Evolutionary conservation across 192 early-diverging fungal genomes (phyloP).

Genomic region (Gamsiella multidivaricata): DNA sequence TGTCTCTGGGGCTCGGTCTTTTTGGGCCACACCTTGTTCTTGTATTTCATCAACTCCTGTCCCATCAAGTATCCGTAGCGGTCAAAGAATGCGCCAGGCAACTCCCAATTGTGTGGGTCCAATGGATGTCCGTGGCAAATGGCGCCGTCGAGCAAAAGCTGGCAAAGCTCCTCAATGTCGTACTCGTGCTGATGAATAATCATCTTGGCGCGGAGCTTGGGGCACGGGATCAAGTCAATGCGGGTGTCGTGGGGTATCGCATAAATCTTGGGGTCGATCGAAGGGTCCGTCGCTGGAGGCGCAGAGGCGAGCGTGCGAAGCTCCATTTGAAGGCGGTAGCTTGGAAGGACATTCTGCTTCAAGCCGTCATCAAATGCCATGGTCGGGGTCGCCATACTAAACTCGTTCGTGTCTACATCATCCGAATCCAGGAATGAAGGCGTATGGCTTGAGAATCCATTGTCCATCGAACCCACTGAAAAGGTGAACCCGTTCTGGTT

Average conservation of each 20-base stretch:
- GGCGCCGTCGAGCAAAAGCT: slow-evolving; percentile 51
- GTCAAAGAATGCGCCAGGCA: slow-evolving; percentile 57
- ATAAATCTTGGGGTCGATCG: slow-evolving; percentile 49
- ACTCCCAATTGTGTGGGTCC: slow-evolving; percentile 56
- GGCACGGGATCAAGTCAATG: slow-evolving; percentile 57
- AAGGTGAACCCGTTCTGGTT: slow-evolving; percentile 54
- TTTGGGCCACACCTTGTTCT: slow-evolving; percentile 55
- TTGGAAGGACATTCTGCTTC: slow-evolving; percentile 27
- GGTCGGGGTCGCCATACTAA: slow-evolving; percentile 40
- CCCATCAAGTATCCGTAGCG: slow-evolving; percentile 55
- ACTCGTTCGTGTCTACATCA: slow-evolving; percentile 51
- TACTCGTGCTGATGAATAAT: slow-evolving; percentile 51
- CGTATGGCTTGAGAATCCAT: slow-evolving; percentile 27
- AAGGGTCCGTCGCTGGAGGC: slow-evolving; percentile 42
- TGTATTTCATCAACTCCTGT: slow-evolving; percentile 46
- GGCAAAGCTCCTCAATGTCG: slow-evolving; percentile 54
- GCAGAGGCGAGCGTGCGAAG: slow-evolving; percentile 44
- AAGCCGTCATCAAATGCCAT: slow-evolving; percentile 28
- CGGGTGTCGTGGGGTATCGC: slow-evolving; percentile 49
- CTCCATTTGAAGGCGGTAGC: slow-evolving; percentile 44
- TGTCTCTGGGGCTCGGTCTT: slow-evolving; percentile 31
- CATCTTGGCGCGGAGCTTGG: slow-evolving; percentile 54
- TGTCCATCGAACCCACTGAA: slow-evolving; percentile 34
- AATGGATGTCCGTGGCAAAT: slow-evolving; percentile 57
- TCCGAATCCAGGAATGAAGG: slow-evolving; percentile 46